Base-by-base conservation (phyloP, 257 asterid genomes). In the Ophiorrhiza pumila region DNA sequence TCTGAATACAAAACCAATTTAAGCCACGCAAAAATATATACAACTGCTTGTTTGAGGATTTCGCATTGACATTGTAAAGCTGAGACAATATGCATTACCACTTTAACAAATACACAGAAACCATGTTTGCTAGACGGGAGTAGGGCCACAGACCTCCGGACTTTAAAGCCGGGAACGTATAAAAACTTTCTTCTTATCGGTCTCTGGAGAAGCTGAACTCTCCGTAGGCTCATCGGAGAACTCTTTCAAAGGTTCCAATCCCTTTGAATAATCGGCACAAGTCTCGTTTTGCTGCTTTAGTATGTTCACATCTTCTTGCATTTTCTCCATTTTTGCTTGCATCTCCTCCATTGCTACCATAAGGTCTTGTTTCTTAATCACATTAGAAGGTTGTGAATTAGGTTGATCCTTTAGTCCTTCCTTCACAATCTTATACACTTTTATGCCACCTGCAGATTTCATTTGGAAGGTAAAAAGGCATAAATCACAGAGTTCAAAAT, bases 161-260 rank as follows among this genome's bases (percentile, higher is more conserved):
- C 53, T 76, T 74, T 79, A 87, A 58, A 89, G 85, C 50, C 96
- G 85, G 4, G 96, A 89, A 34, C 91, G 96, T 35, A 89, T 89
- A 73, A 87, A 87, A 77, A 83, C 72, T 80, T 83, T 87, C 78
- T 77, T 80, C 65, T 31, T 74, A 55, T 69, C 65, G 34, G 78
- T 60, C 31, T 62, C 59, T 58, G 76, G 75, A 68, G 87, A 83
- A 25, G 57, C 34, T 31, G 82, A 64, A 37, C 68, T 71, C 74
- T 87, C 75, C 45, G 69, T 65, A n/a, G 87, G 90, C 74, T 85
- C 89, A 2, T 81, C 83, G 0, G 83, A 68, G 71, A 78, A 77
- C 59, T 82, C 77, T 2, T 76, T 63, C 39, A 57, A 69, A 70
- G 77, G 80, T 32, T 82, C 88, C 72, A 78, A 74, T 64, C 71